Base-by-base conservation (phyloP, 2,329 filamentous ascomycete species). In the Xylariales sp. region DNA sequence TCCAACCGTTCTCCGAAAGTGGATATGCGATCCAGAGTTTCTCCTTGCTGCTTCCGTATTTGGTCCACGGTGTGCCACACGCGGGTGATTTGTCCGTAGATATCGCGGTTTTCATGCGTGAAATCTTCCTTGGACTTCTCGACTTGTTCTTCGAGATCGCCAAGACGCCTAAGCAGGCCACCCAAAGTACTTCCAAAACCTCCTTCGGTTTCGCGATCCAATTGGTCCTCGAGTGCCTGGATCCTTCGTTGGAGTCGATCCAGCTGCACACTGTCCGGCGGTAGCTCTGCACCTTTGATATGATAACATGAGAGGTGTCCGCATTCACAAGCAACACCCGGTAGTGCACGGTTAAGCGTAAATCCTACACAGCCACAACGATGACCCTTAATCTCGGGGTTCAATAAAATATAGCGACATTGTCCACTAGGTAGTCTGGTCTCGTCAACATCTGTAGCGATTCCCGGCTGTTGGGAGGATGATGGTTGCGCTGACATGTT, bases 301-400 rank as follows among this genome's bases (percentile, higher is more conserved):
- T 81, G 76, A 50, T 73, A 81, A 54, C 76, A 80, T 23, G 76
- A 72, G 37, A 77, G 66, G 51, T 81, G 76, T 5, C 76, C 76
- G 47, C 76, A 81, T 35, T 76, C 68, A 48, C 76, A 81, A 15
- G 61, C 68, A 37, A 73, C 72, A 25, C 74, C 69, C 1, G 76
- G 75, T 10, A 73, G 60, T n/a, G 62, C 53, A 35, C 62, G 65
- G 54, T 77, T 78, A 40, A 73, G 66, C 5, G 69, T 69, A 54
- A 81, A 81, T 42, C 69, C 65, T 43, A 75, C 70, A 48, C 76
- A 81, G 30, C 69, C 75, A 54, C 76, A 81, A 29, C 76, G 71
- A 41, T 76, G 66, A 36, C 76, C 75, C 47, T 72, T 75, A 53
- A 76, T 63, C 49, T 76, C 73, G 5, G 76, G 72, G 39, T 72